Conservation (phyloP, 2,329 filamentous ascomycete species). For the Bertia moriformis region DNA sequence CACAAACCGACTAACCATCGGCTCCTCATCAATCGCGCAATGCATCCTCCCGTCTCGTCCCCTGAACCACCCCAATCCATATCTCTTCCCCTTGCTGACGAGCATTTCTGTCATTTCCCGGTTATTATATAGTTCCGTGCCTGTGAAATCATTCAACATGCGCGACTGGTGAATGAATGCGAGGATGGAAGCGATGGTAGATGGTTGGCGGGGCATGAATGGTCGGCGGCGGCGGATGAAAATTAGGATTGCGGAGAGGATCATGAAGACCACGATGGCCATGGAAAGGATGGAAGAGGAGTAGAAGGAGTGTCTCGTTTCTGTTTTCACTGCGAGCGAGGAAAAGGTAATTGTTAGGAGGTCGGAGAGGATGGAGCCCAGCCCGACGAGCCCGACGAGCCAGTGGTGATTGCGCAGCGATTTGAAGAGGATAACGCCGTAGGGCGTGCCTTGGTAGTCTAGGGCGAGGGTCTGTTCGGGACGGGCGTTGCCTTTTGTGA, state of each 20-base stretch:
- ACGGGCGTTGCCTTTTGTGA: constrained; percentile 23
- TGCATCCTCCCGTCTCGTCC: constrained; percentile 27
- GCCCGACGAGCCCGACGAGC: constrained; percentile 25
- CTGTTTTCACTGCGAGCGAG: constrained; percentile 25
- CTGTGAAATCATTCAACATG: constrained; percentile 29
- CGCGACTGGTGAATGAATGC: constrained; percentile 30
- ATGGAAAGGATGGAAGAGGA: constrained; percentile 23
- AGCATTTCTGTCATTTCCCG: constrained; percentile 25
- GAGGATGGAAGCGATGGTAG: constrained; percentile 29
- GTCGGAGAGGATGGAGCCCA: constrained; percentile 26
- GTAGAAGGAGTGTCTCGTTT: constrained; percentile 24
- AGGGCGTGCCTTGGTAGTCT: constrained; percentile 30
- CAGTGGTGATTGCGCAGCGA: constrained; percentile 25
- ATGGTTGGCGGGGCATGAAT: constrained; percentile 30
- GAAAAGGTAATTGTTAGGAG: constrained; percentile 29
- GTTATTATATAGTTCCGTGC: constrained; percentile 23
- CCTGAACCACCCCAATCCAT: constrained; percentile 29
- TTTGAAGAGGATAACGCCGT: constrained; percentile 23
- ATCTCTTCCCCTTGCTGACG: constrained; percentile 23
- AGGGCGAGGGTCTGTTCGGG: constrained; percentile 27
- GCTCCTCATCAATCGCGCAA: constrained; percentile 30
- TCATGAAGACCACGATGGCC: constrained; percentile 22
- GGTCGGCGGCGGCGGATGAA: constrained; percentile 24
- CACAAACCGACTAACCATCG: constrained; percentile 22
- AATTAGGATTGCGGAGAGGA: constrained; percentile 20